phyloP scores from a whole-genome alignment of 2,329 filamentous ascomycete species.

The Pseudocercospora ulei region DNA sequence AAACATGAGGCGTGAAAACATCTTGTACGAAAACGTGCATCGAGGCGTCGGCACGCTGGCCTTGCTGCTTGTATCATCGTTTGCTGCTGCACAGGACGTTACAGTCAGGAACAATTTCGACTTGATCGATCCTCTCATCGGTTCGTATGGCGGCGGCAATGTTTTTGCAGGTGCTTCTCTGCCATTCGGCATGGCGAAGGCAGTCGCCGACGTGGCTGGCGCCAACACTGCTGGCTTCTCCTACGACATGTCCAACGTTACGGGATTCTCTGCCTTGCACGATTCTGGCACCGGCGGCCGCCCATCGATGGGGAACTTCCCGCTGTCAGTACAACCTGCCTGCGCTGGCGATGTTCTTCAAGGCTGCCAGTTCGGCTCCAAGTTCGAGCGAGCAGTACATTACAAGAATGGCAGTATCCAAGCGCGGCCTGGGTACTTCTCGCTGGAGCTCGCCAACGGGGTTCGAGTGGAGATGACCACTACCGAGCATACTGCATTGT shows the following conservation, averaged over 20 bases:
- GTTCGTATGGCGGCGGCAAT: conserved; percentile 36
- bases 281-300: conserved; percentile 43
- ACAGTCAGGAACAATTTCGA: conserved; percentile 16
- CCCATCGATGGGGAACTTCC: conserved; percentile 23
- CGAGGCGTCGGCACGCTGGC: not conserved
- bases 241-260: conserved; percentile 39
- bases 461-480: conserved; percentile 52
- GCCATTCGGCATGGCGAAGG: conserved; percentile 41
- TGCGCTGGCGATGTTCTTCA: conserved; percentile 23
- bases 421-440: conserved; percentile 52
- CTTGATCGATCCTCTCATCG: conserved; percentile 39
- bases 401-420: conserved; percentile 44
- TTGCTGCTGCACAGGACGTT: not conserved
- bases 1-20: too few species aligned
- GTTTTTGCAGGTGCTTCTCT: conserved; percentile 37
- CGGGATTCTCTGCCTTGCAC: conserved; percentile 42
- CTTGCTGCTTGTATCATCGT: not conserved
- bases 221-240: conserved; percentile 51
- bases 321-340: conserved; percentile 25
- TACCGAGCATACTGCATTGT: conserved; percentile 50
- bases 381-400: conserved; percentile 42
- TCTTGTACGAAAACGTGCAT: too few species aligned
- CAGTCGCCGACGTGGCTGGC: conserved; percentile 40
- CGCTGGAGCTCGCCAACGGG: conserved; percentile 46
- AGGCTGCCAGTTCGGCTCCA: conserved; percentile 44